These are phyloP conservation scores for Artemisia argyi DNA, from an alignment of 129 eudicot species.

Conservation along the genomic window DNA sequence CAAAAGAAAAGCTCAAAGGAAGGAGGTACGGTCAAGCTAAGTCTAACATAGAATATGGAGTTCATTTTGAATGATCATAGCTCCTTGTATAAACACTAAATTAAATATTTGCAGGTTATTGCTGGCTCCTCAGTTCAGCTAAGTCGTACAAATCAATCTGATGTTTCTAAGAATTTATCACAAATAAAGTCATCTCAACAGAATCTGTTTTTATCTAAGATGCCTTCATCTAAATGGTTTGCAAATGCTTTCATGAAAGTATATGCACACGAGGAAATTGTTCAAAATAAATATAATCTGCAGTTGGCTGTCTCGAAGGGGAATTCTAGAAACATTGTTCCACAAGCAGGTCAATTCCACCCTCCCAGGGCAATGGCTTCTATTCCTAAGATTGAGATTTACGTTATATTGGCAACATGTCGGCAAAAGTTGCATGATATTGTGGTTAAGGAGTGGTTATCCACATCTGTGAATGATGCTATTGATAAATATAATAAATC, in stretches of 20 bases:
- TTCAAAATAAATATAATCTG: constrained; percentile 37
- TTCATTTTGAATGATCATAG: neutral
- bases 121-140: constrained; percentile 24
- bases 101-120: constrained; percentile 42
- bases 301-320: constrained; percentile 43
- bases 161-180: constrained; percentile 20
- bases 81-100: neutral
- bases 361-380: constrained; percentile 33
- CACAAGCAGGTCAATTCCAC: constrained; percentile 24
- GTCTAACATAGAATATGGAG: too few species aligned
- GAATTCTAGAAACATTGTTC: constrained; percentile 31
- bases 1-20: constrained; percentile 25
- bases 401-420: constrained; percentile 56
- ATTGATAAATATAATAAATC: constrained; percentile 35
- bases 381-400: constrained; percentile 38
- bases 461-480: constrained; percentile 44
- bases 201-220: constrained; percentile 19
- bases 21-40: constrained; percentile 47
- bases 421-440: constrained; percentile 73
- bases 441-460: constrained; percentile 58
- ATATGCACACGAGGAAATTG: constrained; percentile 33
- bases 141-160: constrained; percentile 21
- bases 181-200: constrained; percentile 24
- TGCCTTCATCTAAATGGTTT: constrained; percentile 40
- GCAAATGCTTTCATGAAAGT: constrained; percentile 59